These are phyloP conservation scores for Jasminum sambac DNA, from an alignment of 257 asterid species.

Conservation along the genomic window DNA sequence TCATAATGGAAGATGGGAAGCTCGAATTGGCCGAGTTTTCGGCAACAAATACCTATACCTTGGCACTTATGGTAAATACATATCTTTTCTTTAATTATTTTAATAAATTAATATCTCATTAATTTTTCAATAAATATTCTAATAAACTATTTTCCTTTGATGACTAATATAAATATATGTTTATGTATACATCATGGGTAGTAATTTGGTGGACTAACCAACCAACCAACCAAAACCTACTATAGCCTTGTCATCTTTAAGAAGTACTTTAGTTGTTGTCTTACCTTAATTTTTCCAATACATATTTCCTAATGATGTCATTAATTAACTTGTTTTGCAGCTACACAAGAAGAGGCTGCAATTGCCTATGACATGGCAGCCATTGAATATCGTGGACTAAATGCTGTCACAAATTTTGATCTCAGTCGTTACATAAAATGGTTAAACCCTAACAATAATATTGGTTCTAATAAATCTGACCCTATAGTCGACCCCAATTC, in stretches of 20 bases:
- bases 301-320: background rate
- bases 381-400: conserved; percentile 76
- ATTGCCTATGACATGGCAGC: conserved; percentile 92
- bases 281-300: background rate
- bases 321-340: conserved; percentile 34
- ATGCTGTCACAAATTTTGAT: conserved; percentile 82
- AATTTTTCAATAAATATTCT: background rate
- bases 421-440: conserved; percentile 86
- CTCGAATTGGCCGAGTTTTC: conserved; percentile 79
- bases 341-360: conserved; percentile 91
- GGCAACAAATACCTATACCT: conserved; percentile 83
- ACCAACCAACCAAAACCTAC: conserved; percentile 31
- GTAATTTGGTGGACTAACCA: conserved; percentile 31
- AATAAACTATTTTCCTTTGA: background rate
- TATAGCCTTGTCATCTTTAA: background rate
- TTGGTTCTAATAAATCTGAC: conserved; percentile 10
- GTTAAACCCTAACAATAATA: conserved; percentile 51
- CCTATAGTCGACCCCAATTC: conserved; percentile 26
- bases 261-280: background rate
- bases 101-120: too few species aligned
- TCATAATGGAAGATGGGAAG: conserved; percentile 95
- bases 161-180: background rate
- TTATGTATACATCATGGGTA: background rate
- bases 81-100: background rate
- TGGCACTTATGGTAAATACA: conserved; percentile 70